Evolutionary conservation across 768 basidiomycete genomes (phyloP), one percentile per base, ranked within the genome.

Genomic region (Hypholoma sublateritium): DNA sequence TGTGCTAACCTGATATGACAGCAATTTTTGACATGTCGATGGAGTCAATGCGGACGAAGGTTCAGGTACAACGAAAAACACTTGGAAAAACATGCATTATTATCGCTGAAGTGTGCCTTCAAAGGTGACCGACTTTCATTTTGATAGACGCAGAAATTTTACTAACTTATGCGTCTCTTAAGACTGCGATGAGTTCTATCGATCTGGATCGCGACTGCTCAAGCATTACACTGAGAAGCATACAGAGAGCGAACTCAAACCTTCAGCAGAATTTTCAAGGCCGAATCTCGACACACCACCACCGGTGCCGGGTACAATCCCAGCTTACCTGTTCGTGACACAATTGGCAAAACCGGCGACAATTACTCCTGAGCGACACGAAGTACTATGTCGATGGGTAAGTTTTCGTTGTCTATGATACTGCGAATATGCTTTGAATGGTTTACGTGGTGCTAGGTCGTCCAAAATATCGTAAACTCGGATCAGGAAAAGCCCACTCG

Each of bases 171-270:
- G 37, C 57, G 43, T 53, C 22, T 44, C 21, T 17, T 34, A 57
- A 89, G 89, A 74, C 41, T 90, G 88, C 59, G 69, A 81, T 16
- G 73, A 79, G 39, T 64, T 68, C 25, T 85, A 83, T 61, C 71
- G 75, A 50, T 74, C 69, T 17, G 72, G 81, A 1, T 70, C 76
- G 37, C 77, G 81, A 54, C 69, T 86, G 12, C 69, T 78, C 35
- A 79, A 74, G 62, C 84, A 87, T 68, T 77, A 81, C 58, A 74
- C 74, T 25, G 58, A 58, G 22, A 70, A 77, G 24, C 74, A 76
- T 62, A 70, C 35, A 67, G 71, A 67, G 67, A 48, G 36, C 37
- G 6, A 47, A 32, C 66, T 78, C 47, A 77, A 74, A 65, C 67
- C 71, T 36, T 66, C 73, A 22, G 59, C 74, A 19, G 66, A 68